Conservation (phyloP, 768 basidiomycete species). For the Serendipita vermifera region DNA sequence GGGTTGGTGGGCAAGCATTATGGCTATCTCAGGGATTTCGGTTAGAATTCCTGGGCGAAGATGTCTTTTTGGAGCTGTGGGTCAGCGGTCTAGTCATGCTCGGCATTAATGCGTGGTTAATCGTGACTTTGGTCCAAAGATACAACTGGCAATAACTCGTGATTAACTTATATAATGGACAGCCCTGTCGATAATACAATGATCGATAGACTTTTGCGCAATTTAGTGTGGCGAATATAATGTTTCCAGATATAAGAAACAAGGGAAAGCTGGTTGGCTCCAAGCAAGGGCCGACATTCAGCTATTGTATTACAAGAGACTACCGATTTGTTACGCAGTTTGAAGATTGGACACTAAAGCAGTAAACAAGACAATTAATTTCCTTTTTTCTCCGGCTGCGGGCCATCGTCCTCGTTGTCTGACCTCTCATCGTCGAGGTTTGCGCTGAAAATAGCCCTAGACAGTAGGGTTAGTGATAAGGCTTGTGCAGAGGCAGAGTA, state of each 20-base stretch:
- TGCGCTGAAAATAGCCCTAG: conserved; percentile 40
- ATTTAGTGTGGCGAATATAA: no score
- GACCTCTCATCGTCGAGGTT: conserved; percentile 61
- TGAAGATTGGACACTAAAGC: no score
- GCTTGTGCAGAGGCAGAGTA: background rate
- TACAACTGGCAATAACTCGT: no score
- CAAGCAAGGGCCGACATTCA: no score
- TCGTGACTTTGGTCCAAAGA: conserved; percentile 29
- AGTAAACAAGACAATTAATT: no score
- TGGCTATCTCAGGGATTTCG: conserved; percentile 89
- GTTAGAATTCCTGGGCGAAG: conserved; percentile 73
- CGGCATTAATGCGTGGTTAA: conserved; percentile 64
- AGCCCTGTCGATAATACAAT: no score
- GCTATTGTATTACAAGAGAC: no score
- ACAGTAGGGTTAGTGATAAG: background rate
- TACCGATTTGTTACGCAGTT: no score
- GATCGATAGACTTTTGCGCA: no score
- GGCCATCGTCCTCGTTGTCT: conserved; percentile 39
- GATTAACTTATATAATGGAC: no score
- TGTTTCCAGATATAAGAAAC: no score
- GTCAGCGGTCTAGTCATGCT: conserved; percentile 60
- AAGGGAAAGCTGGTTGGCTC: no score
- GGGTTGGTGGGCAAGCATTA: conserved; percentile 61
- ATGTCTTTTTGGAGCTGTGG: conserved; percentile 71
- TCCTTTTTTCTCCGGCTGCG: conserved; percentile 13